Evolutionary conservation across 2,329 filamentous ascomycete species (phyloP).

Genomic region (Colletotrichum tamarilloi): DNA sequence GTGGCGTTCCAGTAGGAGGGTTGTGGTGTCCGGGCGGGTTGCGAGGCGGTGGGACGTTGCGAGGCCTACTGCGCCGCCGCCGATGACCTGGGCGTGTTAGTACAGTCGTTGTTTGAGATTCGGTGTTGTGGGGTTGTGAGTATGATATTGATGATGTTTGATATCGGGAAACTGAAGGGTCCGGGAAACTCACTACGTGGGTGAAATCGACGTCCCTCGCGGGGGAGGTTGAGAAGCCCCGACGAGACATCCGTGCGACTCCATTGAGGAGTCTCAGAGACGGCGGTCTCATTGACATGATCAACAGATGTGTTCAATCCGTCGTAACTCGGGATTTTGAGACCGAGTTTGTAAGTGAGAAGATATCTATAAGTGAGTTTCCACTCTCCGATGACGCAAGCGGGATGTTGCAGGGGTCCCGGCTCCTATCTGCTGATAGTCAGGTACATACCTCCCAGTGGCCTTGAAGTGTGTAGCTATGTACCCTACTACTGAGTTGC

Average conservation of each 20-base stretch:
- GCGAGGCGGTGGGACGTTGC: conserved; percentile 82
- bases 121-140: background rate
- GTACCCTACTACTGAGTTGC: background rate
- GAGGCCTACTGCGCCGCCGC: conserved; percentile 78
- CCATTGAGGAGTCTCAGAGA: background rate
- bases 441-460: background rate
- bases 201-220: conserved; percentile 54
- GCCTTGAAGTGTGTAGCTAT: background rate
- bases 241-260: background rate
- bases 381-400: conserved; percentile 25
- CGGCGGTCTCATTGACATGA: conserved; percentile 14
- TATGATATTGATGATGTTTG: background rate
- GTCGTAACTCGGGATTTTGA: background rate
- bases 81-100: conserved; percentile 57
- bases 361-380: conserved; percentile 4
- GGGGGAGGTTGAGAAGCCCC: conserved; percentile 50
- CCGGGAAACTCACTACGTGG: conserved; percentile 51
- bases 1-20: conserved; percentile 86
- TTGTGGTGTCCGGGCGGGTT: conserved; percentile 69
- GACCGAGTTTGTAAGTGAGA: background rate
- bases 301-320: background rate
- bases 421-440: background rate
- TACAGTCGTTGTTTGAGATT: background rate
- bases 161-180: background rate
- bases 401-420: background rate